Percentiles rank a stretch among this genome's conserved stretches.
Conservation (phyloP, 177 flowering plant genomes). For the Vitis hybrid region DNA sequence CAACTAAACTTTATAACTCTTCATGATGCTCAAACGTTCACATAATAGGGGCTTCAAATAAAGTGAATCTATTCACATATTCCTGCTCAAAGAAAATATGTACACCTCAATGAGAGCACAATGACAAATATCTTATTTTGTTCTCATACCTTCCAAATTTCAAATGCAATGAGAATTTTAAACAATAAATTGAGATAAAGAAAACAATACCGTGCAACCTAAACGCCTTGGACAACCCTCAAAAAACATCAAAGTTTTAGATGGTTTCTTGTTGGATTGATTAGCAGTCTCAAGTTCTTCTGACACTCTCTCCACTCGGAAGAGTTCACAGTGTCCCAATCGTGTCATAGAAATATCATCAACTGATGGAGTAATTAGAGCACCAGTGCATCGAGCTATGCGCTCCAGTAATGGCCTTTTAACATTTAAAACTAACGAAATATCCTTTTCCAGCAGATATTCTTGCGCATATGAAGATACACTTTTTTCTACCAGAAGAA, state of each 20-base stretch:
- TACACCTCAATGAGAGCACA: too few species aligned
- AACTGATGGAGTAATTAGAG: slow-evolving; percentile 69
- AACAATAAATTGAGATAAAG: background rate
- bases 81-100: too few species aligned
- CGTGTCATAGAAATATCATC: slow-evolving; percentile 64
- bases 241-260: slow-evolving; percentile 92
- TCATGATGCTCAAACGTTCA: too few species aligned
- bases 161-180: too few species aligned
- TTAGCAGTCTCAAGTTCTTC: slow-evolving; percentile 58
- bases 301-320: slow-evolving; percentile 64
- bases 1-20: too few species aligned
- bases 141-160: too few species aligned
- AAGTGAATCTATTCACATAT: too few species aligned
- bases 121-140: too few species aligned
- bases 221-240: slow-evolving; percentile 97
- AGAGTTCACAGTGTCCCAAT: slow-evolving; percentile 86
- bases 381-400: slow-evolving; percentile 92
- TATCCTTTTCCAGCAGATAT: slow-evolving; percentile 83
- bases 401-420: slow-evolving; percentile 85
- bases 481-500: slow-evolving; percentile 91
- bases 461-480: slow-evolving; percentile 97
- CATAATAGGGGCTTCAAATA: too few species aligned
- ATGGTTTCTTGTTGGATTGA: slow-evolving; percentile 63
- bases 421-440: slow-evolving; percentile 93
- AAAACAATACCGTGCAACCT: slow-evolving; percentile 90